Evolutionary conservation across 2,329 filamentous ascomycete species (phyloP).

Genomic region (Aspergillus aculeatinus): DNA sequence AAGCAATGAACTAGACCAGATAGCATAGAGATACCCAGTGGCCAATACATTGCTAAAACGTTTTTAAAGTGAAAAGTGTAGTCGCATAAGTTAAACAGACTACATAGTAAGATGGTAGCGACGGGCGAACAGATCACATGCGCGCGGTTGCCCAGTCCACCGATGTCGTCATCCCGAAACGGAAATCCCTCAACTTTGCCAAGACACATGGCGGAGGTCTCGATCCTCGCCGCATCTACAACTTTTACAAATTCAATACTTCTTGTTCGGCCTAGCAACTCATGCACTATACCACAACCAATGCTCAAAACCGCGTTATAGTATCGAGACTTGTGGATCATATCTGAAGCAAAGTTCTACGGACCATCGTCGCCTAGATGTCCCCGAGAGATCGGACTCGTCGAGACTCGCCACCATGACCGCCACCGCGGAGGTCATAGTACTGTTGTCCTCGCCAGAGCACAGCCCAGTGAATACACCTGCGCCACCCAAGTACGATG

Average conservation of each 20-base stretch:
- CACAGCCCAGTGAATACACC: conserved; percentile 31
- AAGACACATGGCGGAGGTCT: conserved; percentile 24
- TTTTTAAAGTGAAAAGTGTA: not conserved
- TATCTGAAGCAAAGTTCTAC: no score
- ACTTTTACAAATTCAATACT: not conserved
- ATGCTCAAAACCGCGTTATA: not conserved
- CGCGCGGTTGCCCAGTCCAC: conserved; percentile 36
- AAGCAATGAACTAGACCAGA: not conserved
- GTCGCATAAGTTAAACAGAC: not conserved
- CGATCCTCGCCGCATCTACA: conserved; percentile 3
- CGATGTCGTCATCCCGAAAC: conserved; percentile 23
- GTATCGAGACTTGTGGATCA: no score
- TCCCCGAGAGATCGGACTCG: not conserved
- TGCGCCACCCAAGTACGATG: conserved; percentile 24
- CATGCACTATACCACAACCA: not conserved
- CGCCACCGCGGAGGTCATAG: conserved; percentile 36
- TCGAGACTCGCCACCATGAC: conserved; percentile 34
- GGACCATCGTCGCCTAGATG: not conserved
- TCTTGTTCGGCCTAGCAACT: not conserved
- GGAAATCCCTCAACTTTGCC: conserved; percentile 36
- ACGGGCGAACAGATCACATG: conserved; percentile 5
- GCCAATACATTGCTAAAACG: not conserved
- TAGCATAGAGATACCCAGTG: not conserved
- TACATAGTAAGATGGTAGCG: no score
- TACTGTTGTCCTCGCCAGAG: conserved; percentile 45